Evolutionary conservation across 805 yeast genomes (phyloP).

Genomic region (Saccharomycopsis sp.): DNA sequence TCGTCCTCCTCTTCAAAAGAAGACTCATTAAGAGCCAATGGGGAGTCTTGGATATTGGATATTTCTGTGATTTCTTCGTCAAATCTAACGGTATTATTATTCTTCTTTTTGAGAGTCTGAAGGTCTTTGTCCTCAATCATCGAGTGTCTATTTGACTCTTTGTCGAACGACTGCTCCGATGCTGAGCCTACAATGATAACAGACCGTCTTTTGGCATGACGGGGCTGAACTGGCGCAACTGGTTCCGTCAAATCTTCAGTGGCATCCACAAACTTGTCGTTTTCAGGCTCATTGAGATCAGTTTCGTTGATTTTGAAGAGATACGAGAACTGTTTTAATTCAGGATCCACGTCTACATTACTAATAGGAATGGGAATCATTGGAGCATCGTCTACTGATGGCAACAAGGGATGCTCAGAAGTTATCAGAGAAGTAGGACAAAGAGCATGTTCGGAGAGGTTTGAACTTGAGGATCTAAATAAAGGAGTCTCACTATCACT

Average conservation of each 20-base stretch:
- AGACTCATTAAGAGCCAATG: neutral
- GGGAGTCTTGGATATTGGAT: neutral
- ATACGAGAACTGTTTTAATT: conserved; percentile 16
- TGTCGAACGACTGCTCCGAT: neutral
- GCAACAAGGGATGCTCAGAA: neutral
- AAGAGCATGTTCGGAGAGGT: neutral
- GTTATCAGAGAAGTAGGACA: neutral
- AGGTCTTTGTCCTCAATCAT: neutral
- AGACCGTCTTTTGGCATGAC: neutral
- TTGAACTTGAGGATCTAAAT: neutral
- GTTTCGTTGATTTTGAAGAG: conserved; percentile 9
- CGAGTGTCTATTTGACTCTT: neutral
- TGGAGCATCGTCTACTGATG: neutral
- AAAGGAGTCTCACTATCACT: neutral
- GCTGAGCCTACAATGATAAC: neutral
- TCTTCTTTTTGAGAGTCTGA: conserved; percentile 1
- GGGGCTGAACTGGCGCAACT: neutral
- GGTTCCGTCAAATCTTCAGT: neutral
- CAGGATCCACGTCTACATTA: conserved; percentile 4
- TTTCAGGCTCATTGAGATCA: neutral
- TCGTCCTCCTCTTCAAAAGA: neutral
- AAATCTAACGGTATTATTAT: conserved; percentile 15
- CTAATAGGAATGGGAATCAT: neutral
- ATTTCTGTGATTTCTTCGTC: conserved; percentile 19
- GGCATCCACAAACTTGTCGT: neutral